Conservation (phyloP, 768 basidiomycete genomes). For the Leccinum uliginosum region DNA sequence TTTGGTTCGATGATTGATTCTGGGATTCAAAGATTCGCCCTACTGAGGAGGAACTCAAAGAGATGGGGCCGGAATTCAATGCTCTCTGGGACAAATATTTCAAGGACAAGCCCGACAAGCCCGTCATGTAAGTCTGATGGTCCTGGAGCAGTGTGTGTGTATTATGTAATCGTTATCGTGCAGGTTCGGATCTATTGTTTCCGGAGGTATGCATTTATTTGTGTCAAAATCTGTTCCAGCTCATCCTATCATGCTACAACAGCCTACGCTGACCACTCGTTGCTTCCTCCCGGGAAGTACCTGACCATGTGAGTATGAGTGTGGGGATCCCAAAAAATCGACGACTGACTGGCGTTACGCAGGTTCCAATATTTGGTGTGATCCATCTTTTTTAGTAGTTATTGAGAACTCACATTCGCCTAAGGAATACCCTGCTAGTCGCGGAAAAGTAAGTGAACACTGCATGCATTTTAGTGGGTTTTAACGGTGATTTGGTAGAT, state of each 20-base stretch:
- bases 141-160: not conserved
- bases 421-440: conserved; percentile 64
- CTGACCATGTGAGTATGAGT: conserved; percentile 50
- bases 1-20: not conserved
- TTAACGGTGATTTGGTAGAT: conserved; percentile 37
- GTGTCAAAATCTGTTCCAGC: not conserved
- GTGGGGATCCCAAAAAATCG: conserved; percentile 19
- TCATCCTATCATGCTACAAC: not conserved
- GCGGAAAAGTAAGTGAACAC: conserved; percentile 49
- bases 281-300: conserved; percentile 69
- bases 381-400: not conserved
- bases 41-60: conserved; percentile 63
- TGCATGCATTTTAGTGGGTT: no score
- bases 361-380: conserved; percentile 55
- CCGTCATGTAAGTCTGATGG: conserved; percentile 50
- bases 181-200: conserved; percentile 64
- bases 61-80: conserved; percentile 77
- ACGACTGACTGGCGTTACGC: not conserved
- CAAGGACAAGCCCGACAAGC: conserved; percentile 79
- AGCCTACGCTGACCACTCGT: conserved; percentile 68
- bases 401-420: not conserved
- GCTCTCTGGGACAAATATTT: conserved; percentile 66
- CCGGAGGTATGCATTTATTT: conserved; percentile 39
- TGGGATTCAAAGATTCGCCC: conserved; percentile 53
- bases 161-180: not conserved